Percentiles rank a stretch among this genome's conserved stretches.
Conservation (phyloP, 2,329 filamentous ascomycete genomes). For the Penicillium sp. region DNA sequence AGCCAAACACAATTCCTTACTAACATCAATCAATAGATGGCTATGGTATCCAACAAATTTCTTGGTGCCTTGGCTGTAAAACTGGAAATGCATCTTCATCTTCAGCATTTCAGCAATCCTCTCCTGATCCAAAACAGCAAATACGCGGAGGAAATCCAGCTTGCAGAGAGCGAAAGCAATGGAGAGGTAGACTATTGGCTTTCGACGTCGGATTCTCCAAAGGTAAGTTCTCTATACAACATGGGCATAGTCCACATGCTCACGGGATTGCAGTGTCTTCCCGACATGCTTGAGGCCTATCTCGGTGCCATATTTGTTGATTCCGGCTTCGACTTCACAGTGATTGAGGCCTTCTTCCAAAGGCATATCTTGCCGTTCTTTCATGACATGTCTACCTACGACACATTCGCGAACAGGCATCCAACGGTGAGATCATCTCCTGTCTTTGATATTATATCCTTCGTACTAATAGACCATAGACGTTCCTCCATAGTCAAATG, state of each 20-base stretch:
- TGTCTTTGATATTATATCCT: background rate
- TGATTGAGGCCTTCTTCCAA: slow-evolving; percentile 76
- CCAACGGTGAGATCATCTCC: slow-evolving; percentile 55
- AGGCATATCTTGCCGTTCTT: slow-evolving; percentile 73
- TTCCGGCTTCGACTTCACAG: slow-evolving; percentile 70
- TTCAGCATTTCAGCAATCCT: slow-evolving; percentile 50
- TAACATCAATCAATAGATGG: slow-evolving; percentile 57
- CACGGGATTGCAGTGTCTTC: slow-evolving; percentile 51
- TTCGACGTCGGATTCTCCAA: slow-evolving; percentile 41
- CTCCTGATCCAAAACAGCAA: slow-evolving; percentile 47
- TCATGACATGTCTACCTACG: slow-evolving; percentile 79
- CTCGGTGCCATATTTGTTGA: slow-evolving; percentile 91
- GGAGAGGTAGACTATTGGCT: slow-evolving; percentile 45
- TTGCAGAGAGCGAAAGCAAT: slow-evolving; percentile 30
- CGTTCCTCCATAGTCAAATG: slow-evolving; percentile 64
- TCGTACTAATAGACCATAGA: slow-evolving; percentile 41
- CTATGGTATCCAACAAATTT: slow-evolving; percentile 98
- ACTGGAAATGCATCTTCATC: slow-evolving; percentile 71
- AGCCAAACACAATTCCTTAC: background rate
- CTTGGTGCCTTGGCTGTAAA: slow-evolving; percentile 76
- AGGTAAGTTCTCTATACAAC: slow-evolving; percentile 26
- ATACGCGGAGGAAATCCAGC: slow-evolving; percentile 44
- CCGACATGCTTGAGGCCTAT: slow-evolving; percentile 86
- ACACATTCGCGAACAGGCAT: slow-evolving; percentile 81
- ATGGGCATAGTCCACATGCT: background rate